Percentiles rank a stretch among this genome's conserved stretches.
phyloP scores from a whole-genome alignment of 2,329 filamentous ascomycete genomes.

The Aspergillus persii region DNA sequence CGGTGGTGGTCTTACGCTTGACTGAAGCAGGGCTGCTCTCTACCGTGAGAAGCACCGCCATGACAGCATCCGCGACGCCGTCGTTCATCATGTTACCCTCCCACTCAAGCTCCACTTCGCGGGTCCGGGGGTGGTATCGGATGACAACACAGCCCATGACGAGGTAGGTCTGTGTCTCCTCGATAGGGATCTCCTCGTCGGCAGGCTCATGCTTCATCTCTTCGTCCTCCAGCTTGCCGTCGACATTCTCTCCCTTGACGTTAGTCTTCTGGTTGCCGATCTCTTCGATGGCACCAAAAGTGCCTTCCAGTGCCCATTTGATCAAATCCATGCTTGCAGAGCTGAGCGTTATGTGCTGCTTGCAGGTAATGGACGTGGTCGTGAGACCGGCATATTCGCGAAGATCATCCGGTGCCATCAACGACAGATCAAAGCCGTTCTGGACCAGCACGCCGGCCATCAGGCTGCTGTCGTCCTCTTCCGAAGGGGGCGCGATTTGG shows the following conservation, averaged over 20 bases:
- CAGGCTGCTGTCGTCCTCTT: conserved; percentile 54
- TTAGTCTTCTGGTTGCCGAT: conserved; percentile 26
- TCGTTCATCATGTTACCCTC: conserved; percentile 98
- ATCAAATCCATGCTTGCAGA: conserved; percentile 89
- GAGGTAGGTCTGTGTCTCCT: conserved; percentile 47
- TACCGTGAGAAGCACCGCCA: conserved; percentile 86
- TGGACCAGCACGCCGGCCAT: conserved; percentile 91
- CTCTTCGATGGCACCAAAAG: conserved; percentile 79
- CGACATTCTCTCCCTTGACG: conserved; percentile 25
- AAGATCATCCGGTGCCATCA: conserved; percentile 96
- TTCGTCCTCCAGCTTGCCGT: conserved; percentile 29
- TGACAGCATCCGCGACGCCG: conserved; percentile 93
- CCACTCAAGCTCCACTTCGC: conserved; percentile 90
- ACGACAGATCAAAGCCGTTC: conserved; percentile 93
- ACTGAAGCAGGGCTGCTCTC: conserved; percentile 94
- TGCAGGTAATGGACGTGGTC: conserved; percentile 90
- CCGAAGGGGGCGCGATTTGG: conserved; percentile 66
- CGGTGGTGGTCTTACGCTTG: conserved; percentile 59
- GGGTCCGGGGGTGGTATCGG: conserved; percentile 66
- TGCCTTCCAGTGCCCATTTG: conserved; percentile 89
- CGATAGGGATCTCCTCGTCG: conserved; percentile 45
- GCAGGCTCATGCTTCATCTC: conserved; percentile 38
- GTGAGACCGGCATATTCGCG: conserved; percentile 96
- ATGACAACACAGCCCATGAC: conserved; percentile 91
- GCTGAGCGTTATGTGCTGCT: conserved; percentile 81